Evolutionary conservation across 192 early-diverging fungal species (phyloP).

Genomic region (Entomortierella parvispora): DNA sequence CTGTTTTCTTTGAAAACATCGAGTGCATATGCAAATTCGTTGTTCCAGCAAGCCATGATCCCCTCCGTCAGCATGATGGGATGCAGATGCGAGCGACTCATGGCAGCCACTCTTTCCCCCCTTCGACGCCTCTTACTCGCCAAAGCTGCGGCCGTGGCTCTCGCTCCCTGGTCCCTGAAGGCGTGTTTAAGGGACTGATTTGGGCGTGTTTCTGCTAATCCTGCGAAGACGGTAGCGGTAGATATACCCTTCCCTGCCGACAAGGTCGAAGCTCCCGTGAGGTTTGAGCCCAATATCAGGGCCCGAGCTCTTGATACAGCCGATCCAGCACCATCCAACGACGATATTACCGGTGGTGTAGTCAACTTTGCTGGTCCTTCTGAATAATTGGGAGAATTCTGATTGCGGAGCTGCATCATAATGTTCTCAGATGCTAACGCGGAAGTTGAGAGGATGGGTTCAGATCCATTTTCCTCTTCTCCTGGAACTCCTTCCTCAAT

Average conservation of each 20-base stretch:
- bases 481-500: not conserved
- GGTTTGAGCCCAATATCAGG: slow-evolving; percentile 9
- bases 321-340: not conserved
- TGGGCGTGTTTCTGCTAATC: too few species aligned
- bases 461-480: slow-evolving; percentile 7
- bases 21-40: slow-evolving; percentile 46
- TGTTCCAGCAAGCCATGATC: slow-evolving; percentile 52
- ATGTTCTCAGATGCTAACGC: slow-evolving; percentile 21
- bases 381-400: not conserved
- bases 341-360: not conserved
- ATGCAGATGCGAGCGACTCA: slow-evolving; percentile 43
- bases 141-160: not conserved
- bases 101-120: slow-evolving; percentile 16
- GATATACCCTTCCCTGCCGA: too few species aligned
- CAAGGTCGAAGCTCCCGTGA: not conserved
- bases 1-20: slow-evolving; percentile 37
- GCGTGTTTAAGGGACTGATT: too few species aligned
- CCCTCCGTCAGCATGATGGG: slow-evolving; percentile 27
- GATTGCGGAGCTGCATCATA: slow-evolving; percentile 30
- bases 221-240: too few species aligned
- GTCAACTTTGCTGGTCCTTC: not conserved
- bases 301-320: slow-evolving; percentile 3
- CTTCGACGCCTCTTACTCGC: not conserved
- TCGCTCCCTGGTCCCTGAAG: too few species aligned
- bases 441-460: slow-evolving; percentile 23